Conservation (phyloP, 2,329 filamentous ascomycete species). For the Fusarium multiceps region DNA sequence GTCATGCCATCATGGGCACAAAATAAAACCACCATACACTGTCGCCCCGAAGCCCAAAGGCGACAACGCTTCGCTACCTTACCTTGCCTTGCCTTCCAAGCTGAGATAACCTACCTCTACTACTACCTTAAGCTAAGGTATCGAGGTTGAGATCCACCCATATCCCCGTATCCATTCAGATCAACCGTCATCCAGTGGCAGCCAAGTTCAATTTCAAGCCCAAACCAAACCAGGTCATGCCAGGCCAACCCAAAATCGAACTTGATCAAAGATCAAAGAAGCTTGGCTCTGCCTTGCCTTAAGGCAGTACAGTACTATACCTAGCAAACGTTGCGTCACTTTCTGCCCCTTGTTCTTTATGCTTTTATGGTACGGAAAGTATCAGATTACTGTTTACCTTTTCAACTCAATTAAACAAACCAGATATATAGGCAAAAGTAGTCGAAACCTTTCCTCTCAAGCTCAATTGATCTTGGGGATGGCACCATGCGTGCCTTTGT, state of each 20-base stretch:
- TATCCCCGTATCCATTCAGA: neutral
- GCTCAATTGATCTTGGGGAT: neutral
- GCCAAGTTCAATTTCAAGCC: neutral
- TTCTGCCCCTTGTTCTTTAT: conserved; percentile 26
- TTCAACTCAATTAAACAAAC: neutral
- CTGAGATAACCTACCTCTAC: neutral
- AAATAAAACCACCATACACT: conserved; percentile 16
- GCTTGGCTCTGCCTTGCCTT: conserved; percentile 25
- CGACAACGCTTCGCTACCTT: neutral
- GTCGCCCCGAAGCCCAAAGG: neutral
- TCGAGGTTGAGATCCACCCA: conserved; percentile 29
- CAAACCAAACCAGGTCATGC: conserved; percentile 7
- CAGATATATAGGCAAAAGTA: neutral
- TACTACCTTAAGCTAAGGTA: neutral
- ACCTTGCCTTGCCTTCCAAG: neutral
- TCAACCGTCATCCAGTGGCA: conserved; percentile 4
- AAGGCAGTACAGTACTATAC: neutral
- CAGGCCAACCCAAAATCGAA: conserved; percentile 35
- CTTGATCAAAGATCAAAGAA: conserved; percentile 39
- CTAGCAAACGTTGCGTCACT: conserved; percentile 34
- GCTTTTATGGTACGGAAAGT: neutral
- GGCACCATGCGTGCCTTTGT: neutral
- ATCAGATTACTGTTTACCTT: neutral
- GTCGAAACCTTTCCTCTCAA: neutral
- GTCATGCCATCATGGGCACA: neutral